A percentile compares a stretch with the other conserved stretches of the same genome.
phyloP scores from a whole-genome alignment of 345 rosid species.

The Salix exigua region DNA sequence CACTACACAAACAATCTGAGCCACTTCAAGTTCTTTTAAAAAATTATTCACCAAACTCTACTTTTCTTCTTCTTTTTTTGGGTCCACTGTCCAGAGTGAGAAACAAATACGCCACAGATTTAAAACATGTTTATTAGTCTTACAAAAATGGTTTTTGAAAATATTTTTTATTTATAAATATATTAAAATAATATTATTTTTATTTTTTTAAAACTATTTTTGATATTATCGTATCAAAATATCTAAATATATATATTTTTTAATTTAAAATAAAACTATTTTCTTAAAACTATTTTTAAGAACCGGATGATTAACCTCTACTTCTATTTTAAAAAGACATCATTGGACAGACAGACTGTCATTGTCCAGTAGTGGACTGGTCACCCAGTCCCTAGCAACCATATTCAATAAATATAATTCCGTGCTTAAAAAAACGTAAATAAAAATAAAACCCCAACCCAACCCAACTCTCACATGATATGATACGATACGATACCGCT shows the following conservation, averaged over 20 bases:
- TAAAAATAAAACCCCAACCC: neutral
- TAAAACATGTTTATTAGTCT: neutral
- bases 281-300: no score
- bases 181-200: no score
- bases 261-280: no score
- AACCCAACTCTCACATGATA: neutral
- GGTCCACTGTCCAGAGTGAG: neutral
- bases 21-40: no score
- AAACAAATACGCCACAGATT: neutral
- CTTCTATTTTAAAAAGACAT: no score
- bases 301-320: no score
- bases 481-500: neutral
- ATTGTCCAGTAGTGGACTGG: constrained; percentile 20
- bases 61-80: neutral
- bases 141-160: no score
- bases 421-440: neutral
- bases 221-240: no score
- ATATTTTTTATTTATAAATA: no score
- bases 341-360: constrained; percentile 22
- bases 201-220: no score
- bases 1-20: no score
- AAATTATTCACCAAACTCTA: neutral
- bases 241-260: no score
- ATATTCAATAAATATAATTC: neutral
- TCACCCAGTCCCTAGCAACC: constrained; percentile 13